Base-by-base conservation (phyloP, 768 basidiomycete genomes). In the Trametes gibbosa region DNA sequence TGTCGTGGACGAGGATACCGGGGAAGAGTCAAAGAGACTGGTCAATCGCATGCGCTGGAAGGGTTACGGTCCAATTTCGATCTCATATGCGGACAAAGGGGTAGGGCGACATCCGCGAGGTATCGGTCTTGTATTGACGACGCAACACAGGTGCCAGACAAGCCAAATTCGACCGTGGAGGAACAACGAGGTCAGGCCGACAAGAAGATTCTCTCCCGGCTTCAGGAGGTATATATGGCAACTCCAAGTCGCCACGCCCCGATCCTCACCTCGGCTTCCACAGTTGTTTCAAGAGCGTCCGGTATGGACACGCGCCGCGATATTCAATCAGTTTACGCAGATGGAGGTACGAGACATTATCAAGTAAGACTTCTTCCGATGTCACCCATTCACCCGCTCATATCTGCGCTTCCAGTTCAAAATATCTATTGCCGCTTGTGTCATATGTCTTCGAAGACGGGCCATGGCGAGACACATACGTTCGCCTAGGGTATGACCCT, bases 401-500 rank as follows among this genome's bases (percentile, higher is more conserved):
- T 34, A 2, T 9, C 59, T 21, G 55, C 12, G 34, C 50, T 21
- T 12, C 6, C 58, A 96, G 94, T 60, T 89, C 90, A 13, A 96
- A 95, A 69, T 73, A 85, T 6, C 78, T 94, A 16, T 80, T 96
- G 17, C 89, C 95, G 3, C 73, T 90, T 5, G 84, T 89, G 3
- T 88, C 86, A 54, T 99, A 95, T 68, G 88, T 90, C 9, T 95
- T 98, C 68, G 84, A 87, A 64, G 95, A 97, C 64, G 97, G 97
- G 0, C 95, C 95, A 2, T 98, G 90, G 87, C 81, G 93, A 40
- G 95, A 98, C 65, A 90, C 90, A 14, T 80, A 95, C 50, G 81
- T 98, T 35, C 84, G 85, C 45, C 88, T 94, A 57, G 85, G 87
- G 13, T 98, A 95, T 68, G 97, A 99, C 68, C 97, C 97, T 9